Evolutionary conservation across 495 filamentous ascomycete genomes (phyloP).

Genomic region (Penicillium malachiteum): DNA sequence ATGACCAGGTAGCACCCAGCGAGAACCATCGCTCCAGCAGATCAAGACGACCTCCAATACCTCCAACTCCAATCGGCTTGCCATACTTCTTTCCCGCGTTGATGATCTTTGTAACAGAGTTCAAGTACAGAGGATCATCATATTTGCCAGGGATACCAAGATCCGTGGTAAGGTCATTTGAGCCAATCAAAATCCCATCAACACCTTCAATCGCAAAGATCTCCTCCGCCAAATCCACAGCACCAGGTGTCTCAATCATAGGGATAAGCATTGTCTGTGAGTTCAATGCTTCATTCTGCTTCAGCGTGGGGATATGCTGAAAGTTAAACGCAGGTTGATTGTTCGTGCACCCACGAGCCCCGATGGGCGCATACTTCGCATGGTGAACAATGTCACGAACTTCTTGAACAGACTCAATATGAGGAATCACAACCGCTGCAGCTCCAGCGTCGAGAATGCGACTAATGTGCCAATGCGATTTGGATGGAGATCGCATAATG

Average conservation of each 20-base stretch:
- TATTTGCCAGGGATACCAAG: slow-evolving; percentile 32
- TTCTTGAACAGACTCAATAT: slow-evolving; percentile 29
- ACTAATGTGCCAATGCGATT: slow-evolving; percentile 30
- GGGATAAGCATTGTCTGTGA: slow-evolving; percentile 28
- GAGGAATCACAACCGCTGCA: slow-evolving; percentile 29
- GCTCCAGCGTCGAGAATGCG: slow-evolving; percentile 33
- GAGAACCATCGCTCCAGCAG: slow-evolving; percentile 32
- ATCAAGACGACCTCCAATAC: slow-evolving; percentile 27
- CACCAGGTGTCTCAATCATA: slow-evolving; percentile 34
- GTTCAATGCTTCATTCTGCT: slow-evolving; percentile 28
- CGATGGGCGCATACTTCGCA: slow-evolving; percentile 30
- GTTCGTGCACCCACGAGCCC: slow-evolving; percentile 23
- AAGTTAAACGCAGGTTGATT: slow-evolving; percentile 26
- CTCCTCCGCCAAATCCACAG: slow-evolving; percentile 30
- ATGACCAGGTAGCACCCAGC: slow-evolving; percentile 31
- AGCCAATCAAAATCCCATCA: slow-evolving; percentile 32
- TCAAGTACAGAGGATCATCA: slow-evolving; percentile 18
- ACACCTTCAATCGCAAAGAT: slow-evolving; percentile 28
- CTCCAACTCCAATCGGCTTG: slow-evolving; percentile 31
- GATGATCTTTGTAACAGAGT: slow-evolving; percentile 24
- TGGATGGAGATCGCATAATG: slow-evolving; percentile 32
- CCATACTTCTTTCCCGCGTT: slow-evolving; percentile 22
- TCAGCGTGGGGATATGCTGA: slow-evolving; percentile 19
- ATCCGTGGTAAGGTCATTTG: slow-evolving; percentile 30
- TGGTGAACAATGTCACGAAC: slow-evolving; percentile 26